These are phyloP conservation scores for Gaertneriomyces sp. DNA, from an alignment of 192 early-diverging fungal species.

Conservation along the genomic window DNA sequence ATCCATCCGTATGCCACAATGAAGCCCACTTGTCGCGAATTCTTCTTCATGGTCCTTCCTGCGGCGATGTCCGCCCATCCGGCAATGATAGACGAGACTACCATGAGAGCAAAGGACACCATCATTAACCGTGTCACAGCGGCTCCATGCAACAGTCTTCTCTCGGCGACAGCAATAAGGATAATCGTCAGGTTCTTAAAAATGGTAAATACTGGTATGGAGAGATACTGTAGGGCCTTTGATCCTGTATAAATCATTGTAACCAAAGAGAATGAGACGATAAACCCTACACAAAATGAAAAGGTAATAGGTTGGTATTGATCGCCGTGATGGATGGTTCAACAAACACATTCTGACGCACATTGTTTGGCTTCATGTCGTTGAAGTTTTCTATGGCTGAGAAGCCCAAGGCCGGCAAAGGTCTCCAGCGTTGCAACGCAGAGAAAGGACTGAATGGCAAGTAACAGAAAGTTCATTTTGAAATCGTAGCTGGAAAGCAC, in stretches of 20 bases:
- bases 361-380: constrained; percentile 22
- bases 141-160: constrained; percentile 71
- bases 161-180: constrained; percentile 91
- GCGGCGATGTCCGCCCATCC: constrained; percentile 51
- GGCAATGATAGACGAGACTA: constrained; percentile 81
- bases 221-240: constrained; percentile 87
- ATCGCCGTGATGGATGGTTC: neutral
- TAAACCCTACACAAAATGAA: constrained; percentile 57
- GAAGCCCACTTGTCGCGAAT: neutral
- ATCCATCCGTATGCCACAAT: constrained; percentile 68
- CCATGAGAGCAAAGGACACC: constrained; percentile 73
- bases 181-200: constrained; percentile 99
- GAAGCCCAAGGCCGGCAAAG: constrained; percentile 23
- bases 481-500: constrained; percentile 51
- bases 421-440: constrained; percentile 50
- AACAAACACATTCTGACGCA: constrained; percentile 4
- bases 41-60: constrained; percentile 34
- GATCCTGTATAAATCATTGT: constrained; percentile 97
- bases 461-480: constrained; percentile 51
- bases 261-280: constrained; percentile 78
- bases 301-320: no score
- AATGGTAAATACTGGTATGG: constrained; percentile 93
- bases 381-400: constrained; percentile 4
- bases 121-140: constrained; percentile 79
- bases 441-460: constrained; percentile 48